Conservation (phyloP, 2,329 filamentous ascomycete genomes). For the Aspergillus quadricinctus region DNA sequence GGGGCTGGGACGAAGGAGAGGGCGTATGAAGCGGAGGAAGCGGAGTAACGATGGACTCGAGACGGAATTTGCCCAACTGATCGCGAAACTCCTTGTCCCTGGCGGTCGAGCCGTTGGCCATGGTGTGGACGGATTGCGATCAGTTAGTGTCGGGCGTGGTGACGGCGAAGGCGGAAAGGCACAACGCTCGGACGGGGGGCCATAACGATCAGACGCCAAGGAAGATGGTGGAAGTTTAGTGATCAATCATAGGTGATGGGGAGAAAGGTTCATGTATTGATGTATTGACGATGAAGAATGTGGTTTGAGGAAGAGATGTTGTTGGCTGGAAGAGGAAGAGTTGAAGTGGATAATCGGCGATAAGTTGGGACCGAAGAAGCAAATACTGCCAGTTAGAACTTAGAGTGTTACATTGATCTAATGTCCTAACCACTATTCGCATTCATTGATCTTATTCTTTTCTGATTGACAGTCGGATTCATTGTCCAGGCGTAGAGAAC, state of each 20-base stretch:
- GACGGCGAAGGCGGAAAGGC: neutral
- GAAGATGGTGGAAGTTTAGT: neutral
- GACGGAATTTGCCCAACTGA: conserved; percentile 31
- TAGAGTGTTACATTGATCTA: neutral
- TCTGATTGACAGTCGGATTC: neutral
- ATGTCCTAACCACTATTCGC: neutral
- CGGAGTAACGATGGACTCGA: conserved; percentile 17
- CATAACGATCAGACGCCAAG: neutral
- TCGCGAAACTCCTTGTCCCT: conserved; percentile 30
- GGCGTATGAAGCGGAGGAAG: neutral
- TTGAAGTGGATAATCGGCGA: neutral
- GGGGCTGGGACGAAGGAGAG: conserved; percentile 2
- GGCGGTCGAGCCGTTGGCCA: conserved; percentile 16
- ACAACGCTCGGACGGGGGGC: neutral
- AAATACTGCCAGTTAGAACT: neutral
- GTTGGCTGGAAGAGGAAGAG: neutral
- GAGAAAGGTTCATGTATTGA: neutral
- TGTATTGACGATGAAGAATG: neutral
- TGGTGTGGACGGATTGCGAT: neutral
- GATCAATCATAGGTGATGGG: neutral
- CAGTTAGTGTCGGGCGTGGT: neutral
- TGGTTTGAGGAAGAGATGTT: neutral
- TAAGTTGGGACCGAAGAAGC: neutral
- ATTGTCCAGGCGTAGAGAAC: neutral
- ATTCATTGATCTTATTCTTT: neutral